Evolutionary conservation across 768 basidiomycete genomes (phyloP), one percentile per base, ranked within the genome.

Genomic region (Boletus coccyginus): DNA sequence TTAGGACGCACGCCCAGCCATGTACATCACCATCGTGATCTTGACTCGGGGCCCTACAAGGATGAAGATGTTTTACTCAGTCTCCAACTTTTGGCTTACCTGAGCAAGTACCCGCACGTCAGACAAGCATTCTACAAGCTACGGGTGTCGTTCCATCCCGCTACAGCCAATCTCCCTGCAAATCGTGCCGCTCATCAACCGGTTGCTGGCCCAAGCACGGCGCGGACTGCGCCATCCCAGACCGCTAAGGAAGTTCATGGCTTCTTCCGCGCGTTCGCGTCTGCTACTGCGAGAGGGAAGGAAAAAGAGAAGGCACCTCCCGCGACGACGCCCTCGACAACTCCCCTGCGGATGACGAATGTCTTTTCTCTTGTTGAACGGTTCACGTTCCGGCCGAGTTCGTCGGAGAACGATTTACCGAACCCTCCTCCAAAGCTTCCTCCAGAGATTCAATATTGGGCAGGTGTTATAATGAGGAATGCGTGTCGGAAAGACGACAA

Each of bases 401-500:
- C 90, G 11, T 82, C 85, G 1, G 94, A 95, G 66, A 82, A 81
- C 19, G 85, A 87, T 59, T 75, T 87, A 51, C 83, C 82, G 7
- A 84, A 84, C 52, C 83, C 86, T 0, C 86, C 83, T 6, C 87
- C 88, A 4, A 79, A 84, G 46, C 74, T 94, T 8, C 93, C 94
- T 0, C 77, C 81, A 11, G 96, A 98, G 70, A 96, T 99, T 24
- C 93, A 97, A 72, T 97, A 98, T 65, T 98, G 97, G 97, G 97
- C 96, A 0, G 94, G 94, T 3, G 96, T 98, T n/a, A 97, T 98
- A 66, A 99, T 98, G 97, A 82, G 97, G 50, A 99, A 99, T 70
- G 97, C 97, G 13, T 99, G 97, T 74, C 78, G 96, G 69, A 98
- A 99, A 76, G 97, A 98, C 64, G 96, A 98, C 60, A 85, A 80